Evolutionary conservation across 2,329 filamentous ascomycete genomes (phyloP), one percentile per base, ranked within the genome.

Genomic region (Cadophora sp.): DNA sequence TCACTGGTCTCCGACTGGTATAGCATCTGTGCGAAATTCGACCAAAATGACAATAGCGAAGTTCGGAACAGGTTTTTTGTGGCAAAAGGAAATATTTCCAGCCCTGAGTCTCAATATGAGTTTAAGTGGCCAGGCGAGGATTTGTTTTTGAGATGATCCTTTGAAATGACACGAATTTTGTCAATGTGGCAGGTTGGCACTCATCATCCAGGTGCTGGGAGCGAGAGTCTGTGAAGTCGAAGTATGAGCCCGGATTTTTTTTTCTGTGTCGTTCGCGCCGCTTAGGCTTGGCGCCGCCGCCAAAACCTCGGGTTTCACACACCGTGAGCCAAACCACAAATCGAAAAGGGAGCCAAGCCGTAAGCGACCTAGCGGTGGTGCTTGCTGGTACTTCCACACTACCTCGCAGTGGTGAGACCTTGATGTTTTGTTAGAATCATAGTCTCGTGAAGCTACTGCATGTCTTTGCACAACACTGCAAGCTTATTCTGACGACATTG

Each of bases 401-500:
- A 9, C 24, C 31, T 59, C 37, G 37, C 56, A 22, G 29, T 60
- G 43, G 22, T 61, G 58, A 61, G 58, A 61, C 58, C 40, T 58
- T 8, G 43, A 56, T 64, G 50, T 64, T 31, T 46, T 40, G 51
- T 22, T n/a, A 58, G 29, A 58, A 63, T 64, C 31, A 55, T 62
- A 70, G 71, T 74, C 70, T 73, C 72, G 71, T 69, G 67, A 66
- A 67, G 65, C 69, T 63, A 64, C 68, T 64, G 64, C 26, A 64
- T 56, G 61, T 68, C 67, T 65, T 60, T 64, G 55, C 56, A 24
- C 46, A 46, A 68, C 60, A 61, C 66, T 51, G 50, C 65, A 59
- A 66, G 70, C 67, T 73, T 74, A 27, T 71, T 73, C 69, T 65
- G 59, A 73, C 73, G 67, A 69, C 67, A 64, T 64, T 51, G 24